Conservation (phyloP, 1,284 basidiomycete genomes). For the Leccinum fallax region DNA sequence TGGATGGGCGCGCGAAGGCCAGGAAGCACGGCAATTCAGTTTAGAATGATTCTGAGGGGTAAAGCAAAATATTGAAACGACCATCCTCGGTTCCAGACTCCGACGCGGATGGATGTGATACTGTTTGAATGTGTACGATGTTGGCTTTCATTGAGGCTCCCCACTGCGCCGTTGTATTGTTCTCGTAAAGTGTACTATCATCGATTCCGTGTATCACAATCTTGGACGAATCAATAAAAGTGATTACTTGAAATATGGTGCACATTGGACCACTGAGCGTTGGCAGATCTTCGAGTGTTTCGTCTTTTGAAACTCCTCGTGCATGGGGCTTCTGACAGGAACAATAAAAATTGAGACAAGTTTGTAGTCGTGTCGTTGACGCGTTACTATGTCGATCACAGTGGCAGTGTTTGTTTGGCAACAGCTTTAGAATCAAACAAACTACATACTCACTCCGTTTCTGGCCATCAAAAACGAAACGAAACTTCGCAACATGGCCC, state of each 20-base stretch:
- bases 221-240: not conserved
- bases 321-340: not conserved
- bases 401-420: slow-evolving; percentile 20
- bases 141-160: too few species aligned
- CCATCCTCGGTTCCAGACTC: too few species aligned
- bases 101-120: too few species aligned
- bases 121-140: too few species aligned
- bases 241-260: too few species aligned
- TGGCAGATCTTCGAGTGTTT: too few species aligned
- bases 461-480: not conserved
- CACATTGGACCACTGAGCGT: too few species aligned
- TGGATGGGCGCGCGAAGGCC: slow-evolving; percentile 40
- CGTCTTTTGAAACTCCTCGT: not conserved
- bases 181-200: too few species aligned
- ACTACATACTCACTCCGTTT: not conserved
- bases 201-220: not conserved
- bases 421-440: slow-evolving; percentile 23
- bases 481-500: slow-evolving; percentile 6
- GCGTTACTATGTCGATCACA: not conserved
- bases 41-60: not conserved
- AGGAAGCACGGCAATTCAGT: slow-evolving; percentile 4
- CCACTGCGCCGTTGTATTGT: too few species aligned
- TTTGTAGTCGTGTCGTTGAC: not conserved
- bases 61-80: too few species aligned
- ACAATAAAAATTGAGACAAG: not conserved